Evolutionary conservation across 345 rosid genomes (phyloP).

Genomic region (Erodium maritimum): DNA sequence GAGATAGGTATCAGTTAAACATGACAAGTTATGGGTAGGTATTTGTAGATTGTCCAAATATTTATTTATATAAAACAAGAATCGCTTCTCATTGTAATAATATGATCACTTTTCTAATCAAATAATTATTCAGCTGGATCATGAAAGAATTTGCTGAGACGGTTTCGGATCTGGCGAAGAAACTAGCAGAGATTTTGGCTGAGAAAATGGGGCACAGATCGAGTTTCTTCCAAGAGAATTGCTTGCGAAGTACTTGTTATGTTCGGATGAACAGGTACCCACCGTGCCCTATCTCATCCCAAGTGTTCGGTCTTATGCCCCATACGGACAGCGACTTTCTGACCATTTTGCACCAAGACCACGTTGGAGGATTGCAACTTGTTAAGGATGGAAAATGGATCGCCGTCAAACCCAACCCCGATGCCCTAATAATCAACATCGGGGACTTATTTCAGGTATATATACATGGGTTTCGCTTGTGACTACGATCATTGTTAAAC

Average conservation of each 20-base stretch:
- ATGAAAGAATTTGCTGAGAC: conserved; percentile 54
- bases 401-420: conserved; percentile 74
- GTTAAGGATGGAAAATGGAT: conserved; percentile 74
- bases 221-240: conserved; percentile 48
- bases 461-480: neutral
- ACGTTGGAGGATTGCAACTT: conserved; percentile 83
- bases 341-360: conserved; percentile 75
- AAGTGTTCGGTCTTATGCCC: conserved; percentile 66
- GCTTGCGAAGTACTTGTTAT: conserved; percentile 63
- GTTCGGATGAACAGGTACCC: conserved; percentile 82
- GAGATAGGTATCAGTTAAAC: no score
- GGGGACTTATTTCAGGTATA: conserved; percentile 85
- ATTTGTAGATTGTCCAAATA: no score
- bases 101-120: no score
- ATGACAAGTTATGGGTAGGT: no score
- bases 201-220: conserved; percentile 45
- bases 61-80: neutral
- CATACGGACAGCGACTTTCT: conserved; percentile 97
- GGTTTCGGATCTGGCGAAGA: conserved; percentile 48
- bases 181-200: conserved; percentile 51
- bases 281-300: conserved; percentile 47
- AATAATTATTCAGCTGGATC: conserved; percentile 30
- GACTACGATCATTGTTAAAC: neutral
- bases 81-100: neutral
- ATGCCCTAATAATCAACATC: conserved; percentile 65